Evolutionary conservation across 164 flowering plant genomes (phyloP), one percentile per base, ranked within the genome.

Genomic region (Nelumbo lutea): DNA sequence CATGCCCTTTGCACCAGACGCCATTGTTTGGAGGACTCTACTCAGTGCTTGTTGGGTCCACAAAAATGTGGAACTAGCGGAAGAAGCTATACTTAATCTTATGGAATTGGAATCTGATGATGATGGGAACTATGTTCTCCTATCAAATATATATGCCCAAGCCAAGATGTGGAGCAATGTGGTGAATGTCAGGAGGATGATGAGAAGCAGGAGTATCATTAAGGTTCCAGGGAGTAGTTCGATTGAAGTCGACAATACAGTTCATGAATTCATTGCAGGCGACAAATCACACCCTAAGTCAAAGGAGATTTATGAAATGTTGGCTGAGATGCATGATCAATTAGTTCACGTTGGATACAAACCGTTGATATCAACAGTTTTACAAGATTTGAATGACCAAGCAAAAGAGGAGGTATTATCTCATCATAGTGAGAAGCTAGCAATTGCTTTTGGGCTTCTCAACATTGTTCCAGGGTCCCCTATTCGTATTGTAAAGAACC

Each of bases 351-450:
- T 47, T 57, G 72, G 76, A 42, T 70, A 73, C 66, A 56, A 52
- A 57, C 78, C 76, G 53, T 55, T 70, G 41, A 63, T 70, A n/a
- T 53, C 68, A 41, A 58, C 69, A n/a, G 70, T 77, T 52, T 56
- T 80, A 13, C 77, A 69, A 65, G 72, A 77, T 51, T 40, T 77
- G 61, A 69, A 72, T 48, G 78, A 79, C 41, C 67, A 73, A 68
- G 70, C 61, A 58, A 76, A 79, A 56, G 75, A 70, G 42, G 40
- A 61, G n/a, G 71, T 41, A 47, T 62, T 72, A 47, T 68, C 72
- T 72, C 64, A 72, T 75, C 85, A 82, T 55, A 76, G 81, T 61
- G 80, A 82, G 73, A 80, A 78, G 75, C 66, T 82, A 42, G 85
- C 83, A 5, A 73, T 80, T 59, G 83, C 81, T 10, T 82, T 70